Evolutionary conservation across 2,329 filamentous ascomycete species (phyloP).

Genomic region (Ambrosiella xylebori): DNA sequence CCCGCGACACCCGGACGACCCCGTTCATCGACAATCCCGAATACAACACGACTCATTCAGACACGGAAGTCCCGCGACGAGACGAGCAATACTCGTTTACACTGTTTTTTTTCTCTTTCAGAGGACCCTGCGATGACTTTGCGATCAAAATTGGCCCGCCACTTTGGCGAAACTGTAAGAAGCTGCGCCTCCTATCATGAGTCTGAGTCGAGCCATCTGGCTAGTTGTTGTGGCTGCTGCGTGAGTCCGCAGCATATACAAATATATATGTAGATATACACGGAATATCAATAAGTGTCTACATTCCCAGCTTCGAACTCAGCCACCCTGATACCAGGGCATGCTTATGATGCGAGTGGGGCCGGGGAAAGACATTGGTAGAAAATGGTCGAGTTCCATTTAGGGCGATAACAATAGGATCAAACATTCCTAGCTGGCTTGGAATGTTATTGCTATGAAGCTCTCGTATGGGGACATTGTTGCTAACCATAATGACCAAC

Average conservation of each 20-base stretch:
- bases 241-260: too few relatives aligned
- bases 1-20: too few relatives aligned
- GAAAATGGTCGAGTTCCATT: neutral
- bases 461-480: neutral
- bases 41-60: too few relatives aligned
- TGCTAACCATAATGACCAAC: neutral
- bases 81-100: neutral
- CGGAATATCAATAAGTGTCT: too few relatives aligned
- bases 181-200: neutral
- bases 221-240: neutral
- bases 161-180: slow-evolving; percentile 31
- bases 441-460: neutral
- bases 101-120: neutral
- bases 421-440: too few relatives aligned
- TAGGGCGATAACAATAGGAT: too few relatives aligned
- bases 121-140: slow-evolving; percentile 16
- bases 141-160: slow-evolving; percentile 25
- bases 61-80: too few relatives aligned
- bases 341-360: neutral
- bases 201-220: neutral
- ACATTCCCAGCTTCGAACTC: neutral
- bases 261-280: too few relatives aligned
- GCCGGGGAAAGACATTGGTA: neutral
- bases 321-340: neutral
- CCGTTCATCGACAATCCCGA: too few relatives aligned